phyloP scores from a whole-genome alignment of 176 grass and related monocot genomes.

The Cenchrus purpureus region DNA sequence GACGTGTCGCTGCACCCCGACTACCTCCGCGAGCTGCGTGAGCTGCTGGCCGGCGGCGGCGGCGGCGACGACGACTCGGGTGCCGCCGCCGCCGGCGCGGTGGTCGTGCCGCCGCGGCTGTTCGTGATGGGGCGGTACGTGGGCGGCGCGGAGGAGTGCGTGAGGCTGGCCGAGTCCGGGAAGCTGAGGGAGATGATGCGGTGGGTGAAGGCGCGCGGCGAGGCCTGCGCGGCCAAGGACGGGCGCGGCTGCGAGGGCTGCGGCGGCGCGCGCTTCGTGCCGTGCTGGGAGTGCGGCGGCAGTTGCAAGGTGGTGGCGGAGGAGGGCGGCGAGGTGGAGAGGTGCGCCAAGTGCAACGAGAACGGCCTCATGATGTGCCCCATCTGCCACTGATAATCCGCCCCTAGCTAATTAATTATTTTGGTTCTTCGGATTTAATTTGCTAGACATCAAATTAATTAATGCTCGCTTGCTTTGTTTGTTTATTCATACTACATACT shows the following conservation, averaged over 20 bases:
- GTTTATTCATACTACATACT: too few relatives aligned
- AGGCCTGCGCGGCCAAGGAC: constrained; percentile 49
- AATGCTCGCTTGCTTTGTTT: too few relatives aligned
- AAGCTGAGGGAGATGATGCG: constrained; percentile 79
- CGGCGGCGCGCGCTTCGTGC: constrained; percentile 78
- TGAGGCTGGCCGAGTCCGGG: constrained; percentile 57
- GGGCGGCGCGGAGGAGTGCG: constrained; percentile 69
- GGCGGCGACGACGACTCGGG: constrained; percentile 21
- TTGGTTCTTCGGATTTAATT: too few relatives aligned
- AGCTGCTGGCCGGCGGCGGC: constrained; percentile 43
- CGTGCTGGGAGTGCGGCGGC: constrained; percentile 84
- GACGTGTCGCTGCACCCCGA: constrained; percentile 83
- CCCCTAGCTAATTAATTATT: too few relatives aligned
- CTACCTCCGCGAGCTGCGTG: constrained; percentile 82
- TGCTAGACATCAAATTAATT: too few relatives aligned
- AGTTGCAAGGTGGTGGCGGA: constrained; percentile 67
- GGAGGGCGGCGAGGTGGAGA: constrained; percentile 48
- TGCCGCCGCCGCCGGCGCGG: too few relatives aligned
- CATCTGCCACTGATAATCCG: constrained; percentile 64
- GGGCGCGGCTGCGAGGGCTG: constrained; percentile 75
- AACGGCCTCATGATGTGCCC: constrained; percentile 89
- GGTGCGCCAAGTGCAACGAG: constrained; percentile 85
- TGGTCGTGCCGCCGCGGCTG: constrained; percentile 52
- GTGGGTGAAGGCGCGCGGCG: constrained; percentile 63
- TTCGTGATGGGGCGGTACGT: constrained; percentile 84